Base-by-base conservation (phyloP, 2,329 filamentous ascomycete genomes). In the Botrytis sinoallii region DNA sequence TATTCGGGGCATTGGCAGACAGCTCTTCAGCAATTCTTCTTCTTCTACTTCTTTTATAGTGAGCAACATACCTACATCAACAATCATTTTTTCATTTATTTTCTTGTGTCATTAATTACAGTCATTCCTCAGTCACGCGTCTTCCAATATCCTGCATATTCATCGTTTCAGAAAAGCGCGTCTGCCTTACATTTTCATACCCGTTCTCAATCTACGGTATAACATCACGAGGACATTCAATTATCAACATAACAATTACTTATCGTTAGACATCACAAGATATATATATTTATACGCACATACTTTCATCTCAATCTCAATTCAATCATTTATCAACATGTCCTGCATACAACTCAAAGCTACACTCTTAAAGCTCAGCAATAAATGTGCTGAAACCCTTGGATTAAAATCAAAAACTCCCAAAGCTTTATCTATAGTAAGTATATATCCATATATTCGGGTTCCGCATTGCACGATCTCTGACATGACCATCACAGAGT, bases 401-500 rank as follows among this genome's bases (percentile, higher is more conserved):
- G 69, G 75, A 57, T 25, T 76, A 3, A 78, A 74, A 72, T 29
- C 68, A 55, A 78, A 77, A 70, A 38, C 71, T 18, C 71, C 61
- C 2, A 75, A 76, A 63, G 52, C 71, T 46, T 64, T 77, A 29
- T 72, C 75, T 12, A 78, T 78, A 46, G 77, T 77, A 66, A 29
- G 70, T 55, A 20, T 44, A 46, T 35, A 18, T 14, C 22, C 22
- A n/a, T n/a, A 10, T 42, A 5, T 1, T 29, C 14, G 10, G 55
- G 4, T 16, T 35, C 25, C 7, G 29, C 10, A 20, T 5, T 63
- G 14, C n/a, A 40, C 42, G 29, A 48, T 66, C n/a, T 74, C 81
- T 81, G 76, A 82, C 76, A 65, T 18, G 25, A 38, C 61, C n/a
- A 22, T n/a, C 20, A 65, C 74, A 90, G 88, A 89, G 88, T 68